Percentiles rank a stretch among this genome's conserved stretches.
phyloP scores from a whole-genome alignment of 768 basidiomycete species.

The Amanita rubescens region DNA sequence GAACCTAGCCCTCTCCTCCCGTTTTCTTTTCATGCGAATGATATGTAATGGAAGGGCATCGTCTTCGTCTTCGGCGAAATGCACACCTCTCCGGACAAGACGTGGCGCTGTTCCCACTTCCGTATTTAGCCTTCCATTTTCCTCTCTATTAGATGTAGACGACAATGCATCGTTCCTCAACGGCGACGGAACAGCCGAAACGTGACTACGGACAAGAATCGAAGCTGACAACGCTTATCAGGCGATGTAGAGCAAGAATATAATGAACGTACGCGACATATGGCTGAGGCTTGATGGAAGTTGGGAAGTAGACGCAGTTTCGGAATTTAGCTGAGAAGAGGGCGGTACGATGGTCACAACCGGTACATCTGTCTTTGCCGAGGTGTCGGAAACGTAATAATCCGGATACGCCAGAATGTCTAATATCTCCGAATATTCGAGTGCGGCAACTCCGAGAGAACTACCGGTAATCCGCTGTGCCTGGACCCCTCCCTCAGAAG shows the following conservation, averaged over 20 bases:
- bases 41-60: slow-evolving; percentile 65
- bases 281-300: slow-evolving; percentile 6
- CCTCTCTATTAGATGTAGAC: slow-evolving; percentile 7
- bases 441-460: slow-evolving; percentile 54
- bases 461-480: slow-evolving; percentile 39
- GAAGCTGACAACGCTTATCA: slow-evolving; percentile 1
- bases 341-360: slow-evolving; percentile 12
- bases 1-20: slow-evolving; percentile 65
- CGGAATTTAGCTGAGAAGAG: slow-evolving; percentile 1
- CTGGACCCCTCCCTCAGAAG: slow-evolving; percentile 27
- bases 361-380: not conserved
- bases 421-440: slow-evolving; percentile 64
- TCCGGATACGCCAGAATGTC: slow-evolving; percentile 55
- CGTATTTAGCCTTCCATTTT: slow-evolving; percentile 1
- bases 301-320: not conserved
- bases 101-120: slow-evolving; percentile 12
- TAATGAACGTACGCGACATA: slow-evolving; percentile 4
- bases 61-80: slow-evolving; percentile 61
- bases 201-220: slow-evolving; percentile 10
- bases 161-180: slow-evolving; percentile 30
- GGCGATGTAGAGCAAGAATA: not conserved
- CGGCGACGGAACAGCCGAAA: slow-evolving; percentile 42
- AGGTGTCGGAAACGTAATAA: slow-evolving; percentile 5
- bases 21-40: slow-evolving; percentile 64
- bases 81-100: slow-evolving; percentile 47